A percentile compares a stretch with the other conserved stretches of the same genome.
phyloP scores from a whole-genome alignment of 441 rosid genomes.

The Gossypium armourianum region DNA sequence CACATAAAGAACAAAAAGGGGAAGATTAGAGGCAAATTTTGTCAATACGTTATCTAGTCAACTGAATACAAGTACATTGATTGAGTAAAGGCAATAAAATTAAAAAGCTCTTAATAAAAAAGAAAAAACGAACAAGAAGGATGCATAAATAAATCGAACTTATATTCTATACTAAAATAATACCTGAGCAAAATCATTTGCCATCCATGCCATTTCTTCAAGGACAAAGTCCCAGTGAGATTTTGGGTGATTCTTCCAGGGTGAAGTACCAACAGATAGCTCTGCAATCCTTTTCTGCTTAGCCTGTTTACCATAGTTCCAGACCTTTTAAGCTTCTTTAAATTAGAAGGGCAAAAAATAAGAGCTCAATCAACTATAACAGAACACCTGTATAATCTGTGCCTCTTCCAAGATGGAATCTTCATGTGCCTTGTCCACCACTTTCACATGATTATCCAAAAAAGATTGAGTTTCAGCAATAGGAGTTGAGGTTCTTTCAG shows the following conservation, averaged over 20 bases:
- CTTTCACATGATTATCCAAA: slow-evolving; percentile 29
- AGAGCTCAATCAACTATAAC: slow-evolving; percentile 11
- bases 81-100: slow-evolving; percentile 5
- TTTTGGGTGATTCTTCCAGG: slow-evolving; percentile 38
- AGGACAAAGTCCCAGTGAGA: slow-evolving; percentile 95
- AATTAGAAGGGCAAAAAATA: not conserved
- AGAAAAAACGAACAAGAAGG: not conserved
- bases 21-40: not conserved
- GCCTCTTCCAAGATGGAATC: slow-evolving; percentile 91
- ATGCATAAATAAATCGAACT: not conserved
- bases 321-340: slow-evolving; percentile 16
- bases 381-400: slow-evolving; percentile 62
- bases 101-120: slow-evolving; percentile 10
- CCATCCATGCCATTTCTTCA: slow-evolving; percentile 98
- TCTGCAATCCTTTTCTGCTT: slow-evolving; percentile 78
- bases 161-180: slow-evolving; percentile 14
- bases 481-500: slow-evolving; percentile 29
- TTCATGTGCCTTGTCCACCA: slow-evolving; percentile 49
- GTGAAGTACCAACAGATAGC: slow-evolving; percentile 48
- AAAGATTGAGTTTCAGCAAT: slow-evolving; percentile 37
- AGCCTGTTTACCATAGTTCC: slow-evolving; percentile 47
- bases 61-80: not conserved
- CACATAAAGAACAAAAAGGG: slow-evolving; percentile 7
- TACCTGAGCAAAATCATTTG: slow-evolving; percentile 97
- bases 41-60: not conserved